Conservation (phyloP, 2,329 filamentous ascomycete genomes). For the Cladosporium sp. region DNA sequence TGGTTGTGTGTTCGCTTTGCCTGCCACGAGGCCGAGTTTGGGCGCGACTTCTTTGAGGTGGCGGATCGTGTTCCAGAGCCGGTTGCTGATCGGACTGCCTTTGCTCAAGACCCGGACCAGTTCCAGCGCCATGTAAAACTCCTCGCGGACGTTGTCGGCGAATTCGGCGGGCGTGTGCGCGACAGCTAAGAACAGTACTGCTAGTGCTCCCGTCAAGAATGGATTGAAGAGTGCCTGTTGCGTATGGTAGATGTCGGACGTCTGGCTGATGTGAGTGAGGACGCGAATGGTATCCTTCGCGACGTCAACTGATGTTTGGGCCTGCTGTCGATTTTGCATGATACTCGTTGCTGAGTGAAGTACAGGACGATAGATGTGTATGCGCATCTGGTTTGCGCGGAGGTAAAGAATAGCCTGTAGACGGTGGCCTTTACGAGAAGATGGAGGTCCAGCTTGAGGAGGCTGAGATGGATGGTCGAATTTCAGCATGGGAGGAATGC, state of each 20-base stretch:
- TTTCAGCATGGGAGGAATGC: conserved; percentile 61
- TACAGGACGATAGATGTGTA: conserved; percentile 81
- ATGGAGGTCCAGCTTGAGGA: conserved; percentile 33
- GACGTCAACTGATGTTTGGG: conserved; percentile 69
- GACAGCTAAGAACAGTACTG: conserved; percentile 71
- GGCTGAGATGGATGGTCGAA: conserved; percentile 53
- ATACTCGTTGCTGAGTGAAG: conserved; percentile 82
- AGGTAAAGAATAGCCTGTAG: conserved; percentile 81
- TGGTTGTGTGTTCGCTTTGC: conserved; percentile 4
- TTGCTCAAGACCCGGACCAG: conserved; percentile 68
- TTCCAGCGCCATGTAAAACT: conserved; percentile 75
- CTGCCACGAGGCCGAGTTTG: conserved; percentile 56
- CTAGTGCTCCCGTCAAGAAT: conserved; percentile 70
- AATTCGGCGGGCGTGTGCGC: conserved; percentile 72
- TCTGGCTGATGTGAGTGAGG: conserved; percentile 66
- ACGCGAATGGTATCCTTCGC: conserved; percentile 74
- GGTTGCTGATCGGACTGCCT: conserved; percentile 66
- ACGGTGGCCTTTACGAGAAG: conserved; percentile 64
- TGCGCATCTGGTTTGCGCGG: conserved; percentile 84
- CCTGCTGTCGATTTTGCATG: conserved; percentile 67
- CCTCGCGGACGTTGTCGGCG: conserved; percentile 62
- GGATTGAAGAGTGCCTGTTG: conserved; percentile 78
- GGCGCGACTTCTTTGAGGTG: conserved; percentile 69
- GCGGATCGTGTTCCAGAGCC: conserved; percentile 68
- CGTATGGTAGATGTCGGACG: conserved; percentile 65